These are phyloP conservation scores for Alloteropsis semialata DNA, from an alignment of 176 grass and related monocot genomes.

Conservation along the genomic window DNA sequence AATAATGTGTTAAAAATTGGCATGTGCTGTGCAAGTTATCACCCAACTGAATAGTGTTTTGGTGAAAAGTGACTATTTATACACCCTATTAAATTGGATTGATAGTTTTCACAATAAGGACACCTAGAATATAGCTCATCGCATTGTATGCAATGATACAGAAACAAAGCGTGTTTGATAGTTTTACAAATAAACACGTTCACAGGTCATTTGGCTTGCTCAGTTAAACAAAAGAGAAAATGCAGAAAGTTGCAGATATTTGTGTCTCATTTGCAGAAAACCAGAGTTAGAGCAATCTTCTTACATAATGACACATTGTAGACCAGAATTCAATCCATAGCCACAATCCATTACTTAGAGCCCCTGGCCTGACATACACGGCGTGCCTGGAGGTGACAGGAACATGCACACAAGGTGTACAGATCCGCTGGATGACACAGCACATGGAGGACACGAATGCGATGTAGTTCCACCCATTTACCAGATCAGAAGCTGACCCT, in stretches of 20 bases:
- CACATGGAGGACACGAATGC: neutral
- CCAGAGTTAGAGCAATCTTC: neutral
- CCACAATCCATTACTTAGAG: constrained; percentile 1
- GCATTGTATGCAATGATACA: neutral
- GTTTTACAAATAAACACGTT: neutral
- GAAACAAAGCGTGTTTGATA: neutral
- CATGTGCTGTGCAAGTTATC: neutral
- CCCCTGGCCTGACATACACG: neutral
- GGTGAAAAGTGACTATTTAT: neutral
- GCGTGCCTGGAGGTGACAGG: neutral
- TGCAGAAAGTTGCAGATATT: neutral
- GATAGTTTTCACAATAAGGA: neutral
- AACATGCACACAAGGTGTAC: neutral
- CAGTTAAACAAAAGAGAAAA: neutral
- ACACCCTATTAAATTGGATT: neutral
- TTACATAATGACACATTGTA: neutral
- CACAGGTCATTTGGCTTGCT: neutral
- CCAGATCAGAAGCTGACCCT: neutral
- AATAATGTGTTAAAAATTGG: neutral
- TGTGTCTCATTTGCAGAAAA: neutral
- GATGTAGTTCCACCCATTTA: neutral
- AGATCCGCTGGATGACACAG: neutral
- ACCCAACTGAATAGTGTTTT: neutral
- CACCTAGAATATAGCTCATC: neutral
- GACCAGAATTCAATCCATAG: neutral